Base-by-base conservation (phyloP, 2,329 filamentous ascomycete species). In the Alternaria sp. region DNA sequence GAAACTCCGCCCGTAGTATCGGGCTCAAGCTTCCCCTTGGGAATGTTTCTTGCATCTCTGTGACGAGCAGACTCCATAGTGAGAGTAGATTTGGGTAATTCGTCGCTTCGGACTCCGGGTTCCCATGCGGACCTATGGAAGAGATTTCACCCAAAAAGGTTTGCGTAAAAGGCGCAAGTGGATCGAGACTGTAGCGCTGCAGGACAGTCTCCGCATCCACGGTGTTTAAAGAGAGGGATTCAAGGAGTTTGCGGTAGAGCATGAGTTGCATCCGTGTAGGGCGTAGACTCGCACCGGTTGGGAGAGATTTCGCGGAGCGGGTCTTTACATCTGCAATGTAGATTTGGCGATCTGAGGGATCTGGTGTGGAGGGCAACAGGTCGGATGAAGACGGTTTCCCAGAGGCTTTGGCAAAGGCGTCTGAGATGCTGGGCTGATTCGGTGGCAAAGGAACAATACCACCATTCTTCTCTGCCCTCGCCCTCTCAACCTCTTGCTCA, bases 301-400 rank as follows among this genome's bases (percentile, higher is more conserved):
- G 92, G 3, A 92, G 74, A 3, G 84, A 85, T n/a, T 80, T 82
- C 4, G 85, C 87, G 1, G 84, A 85, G 18, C 94, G 87, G 0
- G 94, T 98, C 78, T 99, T 99, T 65, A 97, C 88, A 69, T 99
- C 95, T 0, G 89, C 89, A 49, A 99, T 81, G 76, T 96, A 97
- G n/a, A 90, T 78, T 54, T 81, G 74, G 54, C 72, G 78, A 41
- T 75, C 65, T 5, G 59, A 43, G 6, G 58, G 47, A 9, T 24
- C 9, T 1, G 20, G 14, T 24, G 14, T 12, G 46, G 14, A n/a
- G 2, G 46, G 61, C 24, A 24, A 24, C 7, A 1, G 24, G 24
- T 24, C 24, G 22, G 12, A 34, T 14, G 14, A 34, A 34, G 32
- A 34, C 16, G 34, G 56, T 12, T 5, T 34, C 11, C 32, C 49